Evolutionary conservation across 305 asterid species (phyloP), one percentile per base, ranked within the genome.

Genomic region (Petunia hybrid): DNA sequence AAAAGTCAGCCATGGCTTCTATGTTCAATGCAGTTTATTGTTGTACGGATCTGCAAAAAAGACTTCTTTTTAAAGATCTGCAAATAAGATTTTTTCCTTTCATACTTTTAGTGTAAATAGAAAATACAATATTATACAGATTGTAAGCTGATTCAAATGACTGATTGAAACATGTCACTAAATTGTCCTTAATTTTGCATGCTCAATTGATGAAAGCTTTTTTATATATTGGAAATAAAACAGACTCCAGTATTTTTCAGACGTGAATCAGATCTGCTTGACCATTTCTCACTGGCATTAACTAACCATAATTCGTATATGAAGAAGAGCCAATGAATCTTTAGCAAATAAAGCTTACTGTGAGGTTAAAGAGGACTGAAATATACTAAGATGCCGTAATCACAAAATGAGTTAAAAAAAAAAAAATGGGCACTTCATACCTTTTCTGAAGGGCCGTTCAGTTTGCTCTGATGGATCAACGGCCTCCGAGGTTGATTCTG

Each of bases 361-460:
- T 45, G 41, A 70, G 77, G 77, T 69, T 36, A 69, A 69, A 69
- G 77, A 45, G 59, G 45, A 9, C 48, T 69, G 41, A 69, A 43
- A 2, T 69, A 69, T 45, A 16, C 16, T 22, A 69, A 69, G 59
- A 45, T 36, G 48, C 4, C 35, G 9, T 35, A 38, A 36, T 53
- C 78, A 62, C 67, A 63, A 77, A 41, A 77, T n/a, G 5, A 9
- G n/a, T 22, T 45, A 45, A 45, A 63, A 78, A 43, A 67, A 67
- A 77, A 12, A 74, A 73, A 61, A 48, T 43, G 69, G 48, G 78
- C 78, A 80, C 77, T 57, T n/a, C 10, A 68, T 88, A 97, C 99
- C 99, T 91, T 89, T 93, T 91, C 85, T 97, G 76, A 94, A 80
- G 35, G 93, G 93, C 60, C 82, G 88, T 73, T 84, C 83, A 79